Base-by-base conservation (phyloP, 2,329 filamentous ascomycete genomes). In the Scytalidium sp. region DNA sequence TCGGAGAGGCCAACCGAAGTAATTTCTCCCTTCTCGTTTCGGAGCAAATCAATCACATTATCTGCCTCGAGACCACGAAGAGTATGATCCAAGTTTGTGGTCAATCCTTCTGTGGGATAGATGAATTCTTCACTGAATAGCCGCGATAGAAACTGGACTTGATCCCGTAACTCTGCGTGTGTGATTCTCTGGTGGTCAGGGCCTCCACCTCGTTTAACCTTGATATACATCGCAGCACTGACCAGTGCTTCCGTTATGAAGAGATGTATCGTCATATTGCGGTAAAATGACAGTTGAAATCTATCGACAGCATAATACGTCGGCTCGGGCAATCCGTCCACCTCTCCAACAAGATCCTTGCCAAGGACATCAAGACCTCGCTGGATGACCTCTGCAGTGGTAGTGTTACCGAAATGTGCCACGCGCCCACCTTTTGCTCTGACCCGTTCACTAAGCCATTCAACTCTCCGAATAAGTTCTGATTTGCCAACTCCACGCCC, bases 201-300 rank as follows among this genome's bases (percentile, higher is more conserved):
- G 0, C 88, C 90, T n/a, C 93, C 93, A 15, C 94, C 94, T 54
- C 84, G 84, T 69, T 99, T 99, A 48, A 97, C 88, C 41, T 83
- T 82, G 0, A 85, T 94, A 67, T 99, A 99, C 77, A 99, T 85
- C 22, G 88, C 88, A 3, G 86, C 90, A 53, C 90, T 94, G 19
- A 97, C 90, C 3, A 99, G 76, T 0, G 93, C 88, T 66, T 97
- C 92, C 2, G 90, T 87, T 50, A 99, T 94, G 68, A 99, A 99
- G 4, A 99, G 80, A 65, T 99, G 94, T 54, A 99, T 99, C 0
- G 93, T 97, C 94, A 97, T 97, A 69, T 99, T 99, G 46, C 94
- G 86, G 71, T 99, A 99, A 69, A 99, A 99, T 0, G 91, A 96
- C 9, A 99, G 80, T 65, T 99, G 94, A 74, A 99, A 99, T 47